Base-by-base conservation (phyloP, 2,329 filamentous ascomycete genomes). In the Aspergillus japonicus region DNA sequence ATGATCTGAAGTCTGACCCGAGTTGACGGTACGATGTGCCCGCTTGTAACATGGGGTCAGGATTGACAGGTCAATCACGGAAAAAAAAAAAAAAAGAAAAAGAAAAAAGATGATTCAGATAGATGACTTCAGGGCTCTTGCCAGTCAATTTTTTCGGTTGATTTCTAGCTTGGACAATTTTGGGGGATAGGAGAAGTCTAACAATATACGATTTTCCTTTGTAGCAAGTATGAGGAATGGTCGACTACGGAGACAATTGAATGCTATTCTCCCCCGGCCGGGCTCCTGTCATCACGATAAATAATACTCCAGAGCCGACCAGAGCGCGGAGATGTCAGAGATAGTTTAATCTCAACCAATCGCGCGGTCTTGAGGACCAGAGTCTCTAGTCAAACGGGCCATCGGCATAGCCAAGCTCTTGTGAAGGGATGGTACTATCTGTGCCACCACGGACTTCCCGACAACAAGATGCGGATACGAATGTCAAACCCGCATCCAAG, bases 361-460 rank as follows among this genome's bases (percentile, higher is more conserved):
- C 5, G 16, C 16, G 16, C 39, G 6, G 39, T 44, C 14, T 16
- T 2, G 0, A 55, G 59, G 56, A 57, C 50, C 58, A 57, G 48
- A 44, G 58, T 49, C 47, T 57, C 55, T 59, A 62, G 51, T 55
- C 47, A 44, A 57, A 60, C 61, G 55, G 58, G 52, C 51, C 58
- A 62, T 48, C 35, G 61, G 61, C 50, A 50, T 58, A 59, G 62
- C 62, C 62, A 61, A 63, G 62, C 62, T 59, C 52, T 50, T 21
- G 54, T 54, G 52, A 58, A 57, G 57, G 57, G 58, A 59, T 61
- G 54, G 50, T 54, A 53, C 52, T 19, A 35, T 31, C 55, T 54
- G 50, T 61, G 44, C 59, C 57, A 63, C 63, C 54, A 67, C 66
- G 66, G 66, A 67, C 62, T 64, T 62, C 61, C 65, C 66, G 66